phyloP scores from a whole-genome alignment of 164 flowering plant genomes.

The Akebia trifoliata region DNA sequence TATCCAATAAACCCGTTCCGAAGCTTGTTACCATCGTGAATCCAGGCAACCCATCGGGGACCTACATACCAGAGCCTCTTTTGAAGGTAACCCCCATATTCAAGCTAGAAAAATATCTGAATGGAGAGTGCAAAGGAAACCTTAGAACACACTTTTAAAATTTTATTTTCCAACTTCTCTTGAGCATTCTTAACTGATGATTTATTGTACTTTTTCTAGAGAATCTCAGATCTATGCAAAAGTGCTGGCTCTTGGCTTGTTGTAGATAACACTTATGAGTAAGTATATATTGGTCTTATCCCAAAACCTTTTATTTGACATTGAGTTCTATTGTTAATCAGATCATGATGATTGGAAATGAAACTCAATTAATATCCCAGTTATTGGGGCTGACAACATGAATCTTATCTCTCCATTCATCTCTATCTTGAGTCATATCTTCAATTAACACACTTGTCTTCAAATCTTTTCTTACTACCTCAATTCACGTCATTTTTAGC shows the following conservation, averaged over 20 bases:
- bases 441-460: no score
- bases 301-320: neutral
- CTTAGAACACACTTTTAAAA: neutral
- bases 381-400: no score
- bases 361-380: no score
- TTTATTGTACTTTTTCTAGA: constrained; percentile 38
- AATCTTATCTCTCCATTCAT: no score
- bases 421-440: no score
- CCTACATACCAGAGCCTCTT: constrained; percentile 82
- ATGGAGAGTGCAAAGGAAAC: no score
- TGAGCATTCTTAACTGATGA: constrained; percentile 11
- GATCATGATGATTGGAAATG: neutral
- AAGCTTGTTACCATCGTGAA: constrained; percentile 93
- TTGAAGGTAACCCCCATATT: constrained; percentile 65
- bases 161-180: neutral
- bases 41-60: constrained; percentile 98
- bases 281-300: constrained; percentile 26
- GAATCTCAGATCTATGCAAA: constrained; percentile 79
- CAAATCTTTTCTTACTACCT: no score
- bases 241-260: constrained; percentile 91
- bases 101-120: no score
- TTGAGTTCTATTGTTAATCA: neutral
- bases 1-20: constrained; percentile 71
- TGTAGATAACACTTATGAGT: constrained; percentile 98
- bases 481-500: no score